Base-by-base conservation (phyloP, 352 stramenopile species). In the Globisporangium mamillatum region DNA sequence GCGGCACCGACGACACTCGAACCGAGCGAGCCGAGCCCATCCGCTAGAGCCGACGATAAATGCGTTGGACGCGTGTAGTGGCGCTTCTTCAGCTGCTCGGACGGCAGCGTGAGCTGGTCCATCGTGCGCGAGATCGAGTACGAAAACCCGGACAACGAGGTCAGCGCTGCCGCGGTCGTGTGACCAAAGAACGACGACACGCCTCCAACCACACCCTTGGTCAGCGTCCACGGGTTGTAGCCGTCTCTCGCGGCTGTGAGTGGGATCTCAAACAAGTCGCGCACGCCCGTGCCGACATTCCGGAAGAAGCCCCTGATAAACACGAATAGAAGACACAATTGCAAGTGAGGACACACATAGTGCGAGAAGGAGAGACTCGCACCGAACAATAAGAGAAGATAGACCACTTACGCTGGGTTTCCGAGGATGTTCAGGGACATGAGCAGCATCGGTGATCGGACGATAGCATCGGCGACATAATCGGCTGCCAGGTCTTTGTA, bases 371-470 rank as follows among this genome's bases (percentile, higher is more conserved):
- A 50, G 10, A 66, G 60, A 38, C 22, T 54, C 22, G 10, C 20
- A 29, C 4, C 6, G 16, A 50, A 50, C 4, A 5, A 46, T 41
- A 24, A 18, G 20, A 14, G 12, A 20, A 59, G 22, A 65, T 1
- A 24, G 36, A 36, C 27, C n/a, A 66, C 86, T 57, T 90, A 95
- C 88, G 86, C 85, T 68, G 88, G 88, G 63, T 95, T 95, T 27
- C 88, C 88, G 56, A 94, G 70, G 61, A 94, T 90, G 73, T 94
- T 93, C 59, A 95, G 75, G 16, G 88, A 95, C 86, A 94, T 90
- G 16, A 95, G 48, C 29, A 95, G 69, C 72, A 93, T 76, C 5
- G 86, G 88, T 7, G 82, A 91, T 22, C 87, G 79, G 27, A 95
- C 84, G 53, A 95, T 87, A 3, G 88, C 78, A 34, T 95, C 88